Evolutionary conservation across 2,329 filamentous ascomycete genomes (phyloP).

Genomic region (Diaporthe aspalathi): DNA sequence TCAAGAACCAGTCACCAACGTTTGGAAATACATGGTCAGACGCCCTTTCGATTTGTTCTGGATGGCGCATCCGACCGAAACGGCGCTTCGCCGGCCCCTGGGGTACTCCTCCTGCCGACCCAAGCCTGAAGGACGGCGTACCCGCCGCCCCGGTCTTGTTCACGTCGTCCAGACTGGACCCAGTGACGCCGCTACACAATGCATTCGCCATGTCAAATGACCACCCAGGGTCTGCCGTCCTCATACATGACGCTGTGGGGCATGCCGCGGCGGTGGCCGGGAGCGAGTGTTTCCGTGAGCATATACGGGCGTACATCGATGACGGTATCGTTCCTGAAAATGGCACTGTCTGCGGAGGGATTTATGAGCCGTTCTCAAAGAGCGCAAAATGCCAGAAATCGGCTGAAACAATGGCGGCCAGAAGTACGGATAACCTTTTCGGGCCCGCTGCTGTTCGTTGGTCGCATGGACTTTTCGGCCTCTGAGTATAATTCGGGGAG

Average conservation of each 20-base stretch:
- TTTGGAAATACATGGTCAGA: conserved; percentile 50
- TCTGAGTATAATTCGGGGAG: neutral
- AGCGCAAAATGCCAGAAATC: conserved; percentile 56
- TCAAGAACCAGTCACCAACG: conserved; percentile 46
- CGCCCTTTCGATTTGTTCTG: conserved; percentile 42
- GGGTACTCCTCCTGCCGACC: conserved; percentile 32
- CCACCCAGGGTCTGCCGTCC: conserved; percentile 36
- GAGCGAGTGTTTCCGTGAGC: conserved; percentile 40
- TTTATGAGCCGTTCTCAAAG: conserved; percentile 33
- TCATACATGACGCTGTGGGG: conserved; percentile 35
- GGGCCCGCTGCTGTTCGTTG: neutral
- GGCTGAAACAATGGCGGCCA: neutral
- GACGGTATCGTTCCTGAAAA: conserved; percentile 33
- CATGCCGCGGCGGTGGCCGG: conserved; percentile 37
- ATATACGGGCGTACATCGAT: conserved; percentile 37
- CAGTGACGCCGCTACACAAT: conserved; percentile 34
- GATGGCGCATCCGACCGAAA: conserved; percentile 42
- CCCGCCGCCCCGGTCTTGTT: conserved; percentile 38
- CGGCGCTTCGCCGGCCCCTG: conserved; percentile 46
- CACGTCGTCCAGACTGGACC: conserved; percentile 33
- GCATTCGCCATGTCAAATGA: conserved; percentile 32
- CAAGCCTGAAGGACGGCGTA: conserved; percentile 25
- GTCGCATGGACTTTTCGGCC: neutral
- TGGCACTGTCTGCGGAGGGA: conserved; percentile 33
- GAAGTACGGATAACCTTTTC: neutral